A percentile compares a stretch with the other conserved stretches of the same genome.
These are phyloP conservation scores for Fusarium albidum DNA, from an alignment of 2,329 filamentous ascomycete species.

Conservation along the genomic window DNA sequence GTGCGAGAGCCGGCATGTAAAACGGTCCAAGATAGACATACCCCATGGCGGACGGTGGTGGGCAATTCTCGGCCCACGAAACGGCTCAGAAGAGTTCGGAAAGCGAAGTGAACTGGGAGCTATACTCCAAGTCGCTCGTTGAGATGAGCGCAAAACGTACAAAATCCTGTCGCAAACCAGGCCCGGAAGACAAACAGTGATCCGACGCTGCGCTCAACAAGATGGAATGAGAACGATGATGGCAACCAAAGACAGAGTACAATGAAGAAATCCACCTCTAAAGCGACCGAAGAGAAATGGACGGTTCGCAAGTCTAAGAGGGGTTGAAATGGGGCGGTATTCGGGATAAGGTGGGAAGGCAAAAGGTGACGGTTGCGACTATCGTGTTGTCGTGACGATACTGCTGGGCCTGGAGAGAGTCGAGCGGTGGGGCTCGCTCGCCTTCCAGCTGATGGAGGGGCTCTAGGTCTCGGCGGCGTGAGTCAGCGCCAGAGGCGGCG, in stretches of 20 bases:
- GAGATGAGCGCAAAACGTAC: slow-evolving; percentile 29
- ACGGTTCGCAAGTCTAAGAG: slow-evolving; percentile 11
- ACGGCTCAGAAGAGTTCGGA: slow-evolving; percentile 11
- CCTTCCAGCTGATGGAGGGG: slow-evolving; percentile 30
- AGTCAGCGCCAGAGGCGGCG: slow-evolving; percentile 30
- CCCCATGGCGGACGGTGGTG: slow-evolving; percentile 42
- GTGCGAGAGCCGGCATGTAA: slow-evolving; percentile 1
- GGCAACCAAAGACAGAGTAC: slow-evolving; percentile 11
- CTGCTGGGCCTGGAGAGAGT: slow-evolving; percentile 20
- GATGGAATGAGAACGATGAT: slow-evolving; percentile 6
- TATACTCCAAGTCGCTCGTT: slow-evolving; percentile 18
- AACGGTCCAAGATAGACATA: slow-evolving; percentile 17
- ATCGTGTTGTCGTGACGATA: slow-evolving; percentile 37
- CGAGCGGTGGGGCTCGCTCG: slow-evolving; percentile 17
- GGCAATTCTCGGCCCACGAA: slow-evolving; percentile 35
- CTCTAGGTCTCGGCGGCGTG: slow-evolving; percentile 6
- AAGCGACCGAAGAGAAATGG: slow-evolving; percentile 12
- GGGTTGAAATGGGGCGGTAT: slow-evolving; percentile 4
- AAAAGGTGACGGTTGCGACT: slow-evolving; percentile 24
- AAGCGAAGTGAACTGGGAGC: slow-evolving; percentile 12
- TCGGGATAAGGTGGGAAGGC: slow-evolving; percentile 3
- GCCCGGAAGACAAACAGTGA: slow-evolving; percentile 24
- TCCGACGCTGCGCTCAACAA: slow-evolving; percentile 19
- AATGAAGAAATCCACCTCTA: slow-evolving; percentile 6
- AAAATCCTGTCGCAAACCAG: slow-evolving; percentile 32